Evolutionary conservation across 352 stramenopile genomes (phyloP), one percentile per base, ranked within the genome.

Genomic region (Pythium aphanidermatum): DNA sequence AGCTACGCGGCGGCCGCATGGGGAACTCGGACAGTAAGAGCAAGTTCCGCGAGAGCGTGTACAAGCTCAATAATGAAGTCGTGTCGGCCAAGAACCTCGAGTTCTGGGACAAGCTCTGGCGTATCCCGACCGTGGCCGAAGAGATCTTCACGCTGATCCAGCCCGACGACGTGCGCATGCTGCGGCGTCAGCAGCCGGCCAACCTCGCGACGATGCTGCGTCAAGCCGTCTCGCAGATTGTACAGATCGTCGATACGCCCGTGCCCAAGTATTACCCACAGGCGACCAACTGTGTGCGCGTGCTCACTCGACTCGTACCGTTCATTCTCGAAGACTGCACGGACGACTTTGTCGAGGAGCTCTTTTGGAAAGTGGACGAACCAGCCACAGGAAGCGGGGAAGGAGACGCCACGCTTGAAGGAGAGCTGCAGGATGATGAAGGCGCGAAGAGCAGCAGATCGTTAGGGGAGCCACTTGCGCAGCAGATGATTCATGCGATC

Each of bases 71-170:
- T 63, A 92, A 94, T 35, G 79, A 94, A 47, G 70, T 88, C 8
- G 72, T 94, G 30, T 88, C 75, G 39, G 64, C 65, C 57, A 88
- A 89, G 62, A 86, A 88, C 56, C 76, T 92, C 55, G 82, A 94
- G 60, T 94, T 94, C 63, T 94, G 82, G 82, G 80, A 92, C 63
- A 94, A 94, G 51, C 61, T 94, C 8, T 94, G 82, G 82, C 80
- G 79, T 55, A 91, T 94, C 43, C 82, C 75, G 34, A 94, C 82
- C 4, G 82, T 89, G 21, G 82, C 82, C 25, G 82, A 94, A 49
- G 82, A 94, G 55, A 91, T 94, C 62, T 92, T 92, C 60, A 92
- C 80, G 60, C 77, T 94, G 56, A 90, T 94, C 53, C 82, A 94
- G 58, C 79, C 80, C 4, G 82, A 94, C 26, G 82, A 94, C 45